These are phyloP conservation scores for Candida succiphila DNA, from an alignment of 805 yeast species.

Conservation along the genomic window DNA sequence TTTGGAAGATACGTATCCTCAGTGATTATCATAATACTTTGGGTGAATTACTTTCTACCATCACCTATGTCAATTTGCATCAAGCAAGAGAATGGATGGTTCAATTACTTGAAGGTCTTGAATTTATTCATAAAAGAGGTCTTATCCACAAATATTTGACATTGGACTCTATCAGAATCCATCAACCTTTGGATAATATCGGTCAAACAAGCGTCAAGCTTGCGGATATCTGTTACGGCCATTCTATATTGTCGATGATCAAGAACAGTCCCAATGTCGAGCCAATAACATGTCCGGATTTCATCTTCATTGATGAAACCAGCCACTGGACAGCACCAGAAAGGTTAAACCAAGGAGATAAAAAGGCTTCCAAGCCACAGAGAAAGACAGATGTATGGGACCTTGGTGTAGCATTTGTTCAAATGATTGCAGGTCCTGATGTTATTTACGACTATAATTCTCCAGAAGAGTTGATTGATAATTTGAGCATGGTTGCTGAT, in stretches of 20 bases:
- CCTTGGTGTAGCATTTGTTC: conserved; percentile 68
- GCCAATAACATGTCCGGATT: no score
- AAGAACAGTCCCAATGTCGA: conserved; percentile 20
- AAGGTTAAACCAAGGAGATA: conserved; percentile 20
- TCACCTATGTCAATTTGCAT: conserved; percentile 57
- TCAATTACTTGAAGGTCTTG: conserved; percentile 77
- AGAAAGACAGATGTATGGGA: conserved; percentile 92
- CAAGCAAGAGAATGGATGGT: conserved; percentile 85
- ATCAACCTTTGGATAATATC: conserved; percentile 37
- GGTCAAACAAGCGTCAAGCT: conserved; percentile 52
- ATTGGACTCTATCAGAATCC: conserved; percentile 46
- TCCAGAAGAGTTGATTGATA: conserved; percentile 53
- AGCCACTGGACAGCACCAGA: conserved; percentile 80
- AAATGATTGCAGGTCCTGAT: conserved; percentile 53
- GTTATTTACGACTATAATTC: conserved; percentile 42
- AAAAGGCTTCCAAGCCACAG: conserved; percentile 37
- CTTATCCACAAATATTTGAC: conserved; percentile 62
- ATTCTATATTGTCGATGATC: conserved; percentile 30
- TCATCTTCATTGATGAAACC: conserved; percentile 14
- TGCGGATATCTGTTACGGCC: conserved; percentile 50
- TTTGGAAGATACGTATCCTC: conserved; percentile 63
- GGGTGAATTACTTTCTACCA: conserved; percentile 55
- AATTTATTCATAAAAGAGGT: conserved; percentile 79
- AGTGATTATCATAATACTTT: conserved; percentile 58
- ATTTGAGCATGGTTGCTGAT: conserved; percentile 25